A percentile compares a stretch with the other conserved stretches of the same genome.
Conservation (phyloP, 768 basidiomycete species). For the Krasilnikovozyma curviuscula region DNA sequence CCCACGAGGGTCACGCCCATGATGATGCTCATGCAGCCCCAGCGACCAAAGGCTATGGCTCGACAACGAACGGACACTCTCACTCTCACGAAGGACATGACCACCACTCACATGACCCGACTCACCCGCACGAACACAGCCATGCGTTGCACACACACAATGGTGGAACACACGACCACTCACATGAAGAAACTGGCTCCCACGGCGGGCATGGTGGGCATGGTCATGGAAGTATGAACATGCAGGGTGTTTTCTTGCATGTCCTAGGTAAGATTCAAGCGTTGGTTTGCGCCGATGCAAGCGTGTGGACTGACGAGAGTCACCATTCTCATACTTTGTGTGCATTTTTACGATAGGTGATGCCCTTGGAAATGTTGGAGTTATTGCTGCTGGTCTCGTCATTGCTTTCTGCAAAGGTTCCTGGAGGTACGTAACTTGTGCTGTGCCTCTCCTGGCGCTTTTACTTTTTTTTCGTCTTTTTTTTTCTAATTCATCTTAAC, state of each 20-base stretch:
- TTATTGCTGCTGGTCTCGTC: conserved; percentile 81
- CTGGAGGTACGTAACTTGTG: conserved; percentile 17
- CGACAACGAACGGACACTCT: conserved; percentile 12
- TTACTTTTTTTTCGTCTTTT: too few species aligned
- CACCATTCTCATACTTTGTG: not conserved
- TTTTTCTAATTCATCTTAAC: not conserved
- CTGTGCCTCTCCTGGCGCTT: not conserved
- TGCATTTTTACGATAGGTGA: not conserved
- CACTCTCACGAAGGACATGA: not conserved
- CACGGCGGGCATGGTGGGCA: conserved; percentile 18
- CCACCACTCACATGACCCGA: conserved; percentile 3
- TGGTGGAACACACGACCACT: conserved; percentile 10
- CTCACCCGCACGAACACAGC: not conserved
- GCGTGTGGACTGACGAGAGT: conserved; percentile 11
- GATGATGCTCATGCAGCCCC: not conserved
- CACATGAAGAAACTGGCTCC: conserved; percentile 12
- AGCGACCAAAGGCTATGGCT: conserved; percentile 11
- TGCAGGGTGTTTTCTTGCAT: conserved; percentile 85
- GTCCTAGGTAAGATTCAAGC: too few species aligned
- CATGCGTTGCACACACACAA: too few species aligned
- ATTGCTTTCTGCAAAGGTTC: conserved; percentile 46
- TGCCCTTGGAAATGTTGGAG: conserved; percentile 80
- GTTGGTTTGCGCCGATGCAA: too few species aligned
- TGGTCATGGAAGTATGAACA: conserved; percentile 69
- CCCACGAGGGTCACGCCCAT: not conserved